These are phyloP conservation scores for Debaryomyces hansenii DNA, from an alignment of 805 yeast genomes.

Conservation along the genomic window DNA sequence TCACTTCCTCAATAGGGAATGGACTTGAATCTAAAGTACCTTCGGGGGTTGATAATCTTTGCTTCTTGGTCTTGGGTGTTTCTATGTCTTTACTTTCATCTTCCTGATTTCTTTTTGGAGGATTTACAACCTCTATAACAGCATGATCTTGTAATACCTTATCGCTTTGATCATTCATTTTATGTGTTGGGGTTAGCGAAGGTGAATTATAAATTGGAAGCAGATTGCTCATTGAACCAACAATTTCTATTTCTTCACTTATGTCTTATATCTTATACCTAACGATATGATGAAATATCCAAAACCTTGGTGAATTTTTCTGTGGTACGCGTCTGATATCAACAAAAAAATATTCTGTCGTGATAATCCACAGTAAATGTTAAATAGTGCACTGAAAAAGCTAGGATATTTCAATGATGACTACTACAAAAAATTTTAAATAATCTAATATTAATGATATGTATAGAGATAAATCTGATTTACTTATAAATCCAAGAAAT, in stretches of 20 bases:
- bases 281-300: too few species aligned
- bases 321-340: neutral
- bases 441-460: neutral
- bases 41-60: neutral
- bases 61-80: neutral
- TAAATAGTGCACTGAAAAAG: neutral
- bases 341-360: neutral
- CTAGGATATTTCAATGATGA: neutral
- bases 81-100: neutral
- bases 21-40: neutral
- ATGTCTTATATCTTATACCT: too few species aligned
- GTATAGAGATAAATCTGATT: neutral
- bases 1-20: neutral
- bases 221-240: neutral
- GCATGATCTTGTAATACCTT: neutral
- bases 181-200: constrained; percentile 1
- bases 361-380: neutral
- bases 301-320: neutral
- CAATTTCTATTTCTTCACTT: neutral
- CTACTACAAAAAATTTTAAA: too few species aligned
- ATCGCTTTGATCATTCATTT: neutral
- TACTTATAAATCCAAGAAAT: neutral
- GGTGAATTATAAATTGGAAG: constrained; percentile 1
- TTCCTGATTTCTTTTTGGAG: neutral
- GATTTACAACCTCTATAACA: neutral